Evolutionary conservation across 495 filamentous ascomycete species (phyloP), one percentile per base, ranked within the genome.

Genomic region (Evernia prunastri): DNA sequence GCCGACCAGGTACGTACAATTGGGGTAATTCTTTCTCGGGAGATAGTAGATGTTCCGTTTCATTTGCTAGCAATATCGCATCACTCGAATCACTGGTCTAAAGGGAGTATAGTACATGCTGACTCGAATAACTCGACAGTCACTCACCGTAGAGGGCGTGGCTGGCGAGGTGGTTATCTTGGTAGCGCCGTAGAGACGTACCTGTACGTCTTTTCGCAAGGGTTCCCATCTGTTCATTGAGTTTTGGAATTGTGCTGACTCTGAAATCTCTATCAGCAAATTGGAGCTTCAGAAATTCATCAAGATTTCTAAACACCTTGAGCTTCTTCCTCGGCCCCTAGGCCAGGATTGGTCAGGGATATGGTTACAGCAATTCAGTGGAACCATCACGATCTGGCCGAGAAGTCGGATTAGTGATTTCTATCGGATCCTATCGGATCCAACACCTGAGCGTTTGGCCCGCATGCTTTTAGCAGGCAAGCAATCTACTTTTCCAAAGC

Each of bases 251-350:
- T n/a, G n/a, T 23, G 39, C 40, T 61, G 51, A 54, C 29, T 20
- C 17, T 8, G 3, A 59, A n/a, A n/a, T 33, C 15, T 33, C 18
- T 33, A 54, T 54, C 29, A 54, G 51, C 13, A 54, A 65, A 45
- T 83, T 97, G 17, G 94, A 97, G 74, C 78, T 97, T 53, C 92
- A 87, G 68, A 97, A 97, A 79, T 98, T 93, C 91, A 84, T 98
- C 27, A 92, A 92, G 71, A 91, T 97, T 0, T 82, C 97, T 31
- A 86, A 91, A 6, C 92, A 97, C 71, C 78, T 97, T 0, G 94
- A 98, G 70, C 81, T 98, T 10, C 83, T 98, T 0, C 94, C 94
- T 11, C 84, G 94, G 0, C 90, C 89, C 0, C 69, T 97, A n/a
- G 91, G 91, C 13, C 93, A 97, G 73, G 95, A 98, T 73, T 98